phyloP scores from a whole-genome alignment of 805 yeast species.

The Komagataella pastoris region DNA sequence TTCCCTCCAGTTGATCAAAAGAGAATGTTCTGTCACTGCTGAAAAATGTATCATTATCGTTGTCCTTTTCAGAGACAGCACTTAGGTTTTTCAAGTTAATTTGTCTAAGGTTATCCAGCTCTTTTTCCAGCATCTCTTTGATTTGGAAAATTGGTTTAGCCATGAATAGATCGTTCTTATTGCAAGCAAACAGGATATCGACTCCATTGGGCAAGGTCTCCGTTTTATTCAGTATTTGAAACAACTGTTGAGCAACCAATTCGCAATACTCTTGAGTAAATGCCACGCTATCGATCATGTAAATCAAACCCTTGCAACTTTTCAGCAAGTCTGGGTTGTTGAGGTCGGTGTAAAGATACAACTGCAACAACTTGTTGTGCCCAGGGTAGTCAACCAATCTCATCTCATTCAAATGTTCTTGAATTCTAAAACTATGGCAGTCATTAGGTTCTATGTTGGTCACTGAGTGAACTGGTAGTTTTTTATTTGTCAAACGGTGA shows the following conservation, averaged over 20 bases:
- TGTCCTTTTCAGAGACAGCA: constrained; percentile 30
- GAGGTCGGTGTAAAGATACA: constrained; percentile 34
- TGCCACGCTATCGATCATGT: constrained; percentile 64
- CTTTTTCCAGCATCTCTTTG: constrained; percentile 43
- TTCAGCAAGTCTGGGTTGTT: constrained; percentile 21
- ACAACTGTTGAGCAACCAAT: constrained; percentile 44
- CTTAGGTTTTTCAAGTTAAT: constrained; percentile 30
- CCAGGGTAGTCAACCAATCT: constrained; percentile 80
- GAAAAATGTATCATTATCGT: constrained; percentile 6
- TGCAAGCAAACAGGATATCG: constrained; percentile 67
- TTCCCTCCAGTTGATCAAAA: constrained; percentile 62
- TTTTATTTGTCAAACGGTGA: constrained; percentile 7
- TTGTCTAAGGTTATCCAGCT: constrained; percentile 42
- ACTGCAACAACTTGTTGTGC: constrained; percentile 57
- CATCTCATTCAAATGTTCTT: constrained; percentile 19
- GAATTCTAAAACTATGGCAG: constrained; percentile 23
- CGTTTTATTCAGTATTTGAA: constrained; percentile 44
- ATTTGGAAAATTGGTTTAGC: constrained; percentile 60
- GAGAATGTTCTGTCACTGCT: constrained; percentile 28
- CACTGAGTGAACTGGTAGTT: constrained; percentile 22
- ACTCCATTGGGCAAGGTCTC: constrained; percentile 57
- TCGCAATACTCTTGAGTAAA: constrained; percentile 31
- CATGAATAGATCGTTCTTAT: constrained; percentile 78
- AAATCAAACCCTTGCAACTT: constrained; percentile 54
- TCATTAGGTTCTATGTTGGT: constrained; percentile 37